Evolutionary conservation across 331 rosid species (phyloP), one percentile per base, ranked within the genome.

Genomic region (Quercus tomentella): DNA sequence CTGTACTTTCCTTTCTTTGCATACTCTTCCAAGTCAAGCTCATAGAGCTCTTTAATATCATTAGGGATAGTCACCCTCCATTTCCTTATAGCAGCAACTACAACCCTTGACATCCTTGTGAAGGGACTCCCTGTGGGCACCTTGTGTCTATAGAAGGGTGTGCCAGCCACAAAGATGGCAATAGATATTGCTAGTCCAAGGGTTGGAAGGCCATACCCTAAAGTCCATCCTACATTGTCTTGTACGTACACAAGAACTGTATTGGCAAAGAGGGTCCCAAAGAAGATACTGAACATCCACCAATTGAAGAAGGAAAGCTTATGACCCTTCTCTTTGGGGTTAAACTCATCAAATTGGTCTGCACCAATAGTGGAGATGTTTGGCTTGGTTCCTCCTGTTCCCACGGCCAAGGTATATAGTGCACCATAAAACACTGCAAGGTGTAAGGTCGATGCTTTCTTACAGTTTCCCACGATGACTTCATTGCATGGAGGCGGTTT

Each of bases 401-500:
- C 91, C 0, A 88, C 7, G 2, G 89, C 91, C 0, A 88, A 81
- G 1, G 81, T 85, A 80, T 88, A 88, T 33, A 88, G 91, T 11
- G 91, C 86, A 16, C 88, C 88, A 41, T 79, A 88, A 22, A 88
- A 88, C 56, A 86, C 84, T 0, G 88, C 92, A 1, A 88, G 72
- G 1, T 88, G 89, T 22, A 86, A 45, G 6, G 83, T 82, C 6
- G 92, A 86, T 18, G 88, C 92, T 58, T 84, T 73, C 80, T 84
- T 43, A 70, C 92, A 88, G 51, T 84, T 82, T 4, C 68, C 85
- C 10, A 78, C 51, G 10, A 81, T 84, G 6, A 26, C 28, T 8
- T 85, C 84, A 2, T 7, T 6, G 89, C 98, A 95, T 4, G 25
- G 45, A 0, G 97, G 97, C 2, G 98, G 97, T 81, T 85, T 92